Conservation (phyloP, 164 flowering plant genomes). For the Malania oleifera region DNA sequence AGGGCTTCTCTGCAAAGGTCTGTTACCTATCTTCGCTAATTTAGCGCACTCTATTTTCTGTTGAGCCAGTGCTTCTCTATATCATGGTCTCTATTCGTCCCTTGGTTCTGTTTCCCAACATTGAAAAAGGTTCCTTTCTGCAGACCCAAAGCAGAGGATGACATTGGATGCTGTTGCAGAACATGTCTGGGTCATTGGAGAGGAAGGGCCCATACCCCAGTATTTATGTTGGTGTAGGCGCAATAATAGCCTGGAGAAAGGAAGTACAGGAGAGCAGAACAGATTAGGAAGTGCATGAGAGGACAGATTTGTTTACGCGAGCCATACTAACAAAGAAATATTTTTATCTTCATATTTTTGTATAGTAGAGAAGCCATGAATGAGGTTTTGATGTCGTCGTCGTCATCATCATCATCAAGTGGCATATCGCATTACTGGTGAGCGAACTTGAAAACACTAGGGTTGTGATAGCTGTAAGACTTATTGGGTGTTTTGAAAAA, state of each 20-base stretch:
- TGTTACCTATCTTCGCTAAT: constrained; percentile 6
- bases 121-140: neutral
- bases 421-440: too few relatives aligned
- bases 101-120: neutral
- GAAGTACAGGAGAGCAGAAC: constrained; percentile 11
- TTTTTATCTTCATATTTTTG: constrained; percentile 6
- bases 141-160: constrained; percentile 73
- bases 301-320: constrained; percentile 2
- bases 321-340: constrained; percentile 10
- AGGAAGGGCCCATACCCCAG: constrained; percentile 64
- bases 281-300: too few relatives aligned
- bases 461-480: too few relatives aligned
- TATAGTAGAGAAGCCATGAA: constrained; percentile 1
- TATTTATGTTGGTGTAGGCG: constrained; percentile 80
- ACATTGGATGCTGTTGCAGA: constrained; percentile 49
- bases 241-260: constrained; percentile 10
- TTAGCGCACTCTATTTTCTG: neutral
- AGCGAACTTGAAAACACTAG: too few relatives aligned
- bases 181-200: constrained; percentile 75
- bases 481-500: too few relatives aligned
- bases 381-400: neutral
- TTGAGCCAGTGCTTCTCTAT: too few relatives aligned
- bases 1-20: constrained; percentile 90
- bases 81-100: too few relatives aligned
- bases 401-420: too few relatives aligned